Base-by-base conservation (phyloP, 2,329 filamentous ascomycete species). In the Penicillium sp. region DNA sequence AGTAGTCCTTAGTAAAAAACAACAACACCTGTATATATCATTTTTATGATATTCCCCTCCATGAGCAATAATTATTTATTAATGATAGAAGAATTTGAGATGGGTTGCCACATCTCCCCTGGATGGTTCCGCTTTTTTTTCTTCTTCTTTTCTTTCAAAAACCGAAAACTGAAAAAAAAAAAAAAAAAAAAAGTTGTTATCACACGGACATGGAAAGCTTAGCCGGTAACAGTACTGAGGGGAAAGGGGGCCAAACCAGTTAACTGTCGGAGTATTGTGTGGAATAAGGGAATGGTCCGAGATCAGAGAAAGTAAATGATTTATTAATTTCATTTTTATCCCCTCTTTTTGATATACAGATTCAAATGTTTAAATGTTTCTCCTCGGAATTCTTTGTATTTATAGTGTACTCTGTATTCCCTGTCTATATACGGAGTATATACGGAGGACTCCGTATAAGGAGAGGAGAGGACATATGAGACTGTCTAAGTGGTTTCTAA, bases 211-310 rank as follows among this genome's bases (percentile, higher is more conserved):
- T 53, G 55, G 52, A 62, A 57, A 54, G 58, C 52, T 61, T 62
- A 63, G 61, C 63, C 63, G 55, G 62, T 51, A 53, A 57, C n/a
- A 44, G 21, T 29, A 54, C 44, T 55, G 55, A 55, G 64, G 64
- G 62, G 48, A 64, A 60, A 58, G 61, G 64, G 64, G 63, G 63
- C 61, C 63, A 66, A 65, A 31, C 61, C 51, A 59, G 59, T 48
- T 46, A 33, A 50, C 40, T 36, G 6, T 61, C 64, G 64, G 64
- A 66, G 64, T 46, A 51, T 58, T 57, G 59, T 51, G 52, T 55
- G 43, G 47, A 62, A 65, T 57, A 55, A 58, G 64, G 60, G 55
- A 64, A 65, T 59, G 55, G 64, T 52, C 64, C 64, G 61, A 64
- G 49, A 49, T 56, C 41, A 44, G 25, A 43, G 40, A 29, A 40